A percentile compares a stretch with the other conserved stretches of the same genome.
Conservation (phyloP, 169 alveolate genomes). For the Cryptosporidium baileyi region DNA sequence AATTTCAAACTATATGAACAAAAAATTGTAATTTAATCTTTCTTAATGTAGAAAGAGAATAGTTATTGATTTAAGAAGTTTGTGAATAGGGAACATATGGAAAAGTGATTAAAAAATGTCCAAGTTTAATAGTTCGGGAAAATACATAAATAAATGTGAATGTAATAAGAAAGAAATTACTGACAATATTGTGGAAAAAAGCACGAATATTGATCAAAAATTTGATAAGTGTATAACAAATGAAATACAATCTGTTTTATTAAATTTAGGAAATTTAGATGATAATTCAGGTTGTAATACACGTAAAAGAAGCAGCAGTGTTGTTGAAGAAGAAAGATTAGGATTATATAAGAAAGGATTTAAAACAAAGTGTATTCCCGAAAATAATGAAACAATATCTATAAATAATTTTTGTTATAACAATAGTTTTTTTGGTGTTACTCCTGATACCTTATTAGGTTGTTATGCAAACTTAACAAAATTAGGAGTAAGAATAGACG, state of each 20-base stretch:
- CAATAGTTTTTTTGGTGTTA: neutral
- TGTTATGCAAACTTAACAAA: conserved; percentile 49
- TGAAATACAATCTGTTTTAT: neutral
- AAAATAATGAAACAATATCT: too few species aligned
- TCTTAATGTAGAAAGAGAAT: neutral
- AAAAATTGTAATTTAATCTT: neutral
- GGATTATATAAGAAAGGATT: neutral
- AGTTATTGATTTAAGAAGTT: neutral
- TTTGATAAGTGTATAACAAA: neutral
- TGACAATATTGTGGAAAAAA: neutral
- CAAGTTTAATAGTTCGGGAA: conserved; percentile 42
- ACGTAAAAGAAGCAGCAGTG: neutral
- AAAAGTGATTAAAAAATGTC: conserved; percentile 16
- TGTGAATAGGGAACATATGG: neutral
- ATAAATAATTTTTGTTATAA: too few species aligned
- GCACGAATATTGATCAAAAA: neutral
- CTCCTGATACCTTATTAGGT: conserved; percentile 42
- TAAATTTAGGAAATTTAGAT: neutral
- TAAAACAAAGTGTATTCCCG: conserved; percentile 3
- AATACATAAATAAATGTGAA: neutral
- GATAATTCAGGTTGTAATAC: neutral
- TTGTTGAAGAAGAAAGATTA: neutral
- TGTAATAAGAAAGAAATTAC: neutral
- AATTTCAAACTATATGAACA: neutral
- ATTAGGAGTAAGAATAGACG: conserved; percentile 38